Evolutionary conservation across 495 filamentous ascomycete genomes (phyloP), one percentile per base, ranked within the genome.

Genomic region (Xanthoparmelia taractica): DNA sequence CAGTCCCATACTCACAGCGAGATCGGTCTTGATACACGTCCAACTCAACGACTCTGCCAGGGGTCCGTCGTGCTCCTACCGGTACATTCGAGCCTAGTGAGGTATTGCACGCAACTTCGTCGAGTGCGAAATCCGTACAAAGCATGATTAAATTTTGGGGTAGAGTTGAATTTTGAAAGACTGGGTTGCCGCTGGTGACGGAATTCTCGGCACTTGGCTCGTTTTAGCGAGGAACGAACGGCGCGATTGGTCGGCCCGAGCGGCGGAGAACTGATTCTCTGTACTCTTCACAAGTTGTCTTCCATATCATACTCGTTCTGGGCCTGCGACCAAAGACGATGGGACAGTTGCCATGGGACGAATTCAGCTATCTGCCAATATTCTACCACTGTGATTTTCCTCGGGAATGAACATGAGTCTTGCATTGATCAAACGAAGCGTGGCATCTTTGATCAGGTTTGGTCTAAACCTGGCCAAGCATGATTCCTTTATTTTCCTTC

Each of bases 401-500:
- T 12, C 37, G 2, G 10, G 1, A 12, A 38, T n/a, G n/a, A n/a
- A 38, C 37, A 38, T 38, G 37, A 38, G 37, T 38, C 37, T 38
- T 38, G 37, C 37, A 13, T 38, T n/a, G n/a, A n/a, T n/a, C 37
- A 38, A 20, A 18, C 12, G 40, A 43, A 43, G 40, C n/a, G n/a
- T 23, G 43, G 4, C 43, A 23, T 17, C 43, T 47, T 23, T 23
- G 0, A 7, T 2, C 34, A 36, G 34, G 10, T 4, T 10, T 1
- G 18, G 10, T 7, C 7, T 47, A n/a, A n/a, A n/a, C 43, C n/a
- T 23, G 43, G n/a, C 41, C n/a, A 31, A 31, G 12, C 48, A 79
- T 71, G 72, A 56, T 67, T 20, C 66, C 66, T 29, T 63, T 78
- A 6, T 94, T 96, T 74, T 88, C 82, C 65, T 96, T 96, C 68